These are phyloP conservation scores for Trichoderma sp. DNA, from an alignment of 2,329 filamentous ascomycete genomes.

Conservation along the genomic window DNA sequence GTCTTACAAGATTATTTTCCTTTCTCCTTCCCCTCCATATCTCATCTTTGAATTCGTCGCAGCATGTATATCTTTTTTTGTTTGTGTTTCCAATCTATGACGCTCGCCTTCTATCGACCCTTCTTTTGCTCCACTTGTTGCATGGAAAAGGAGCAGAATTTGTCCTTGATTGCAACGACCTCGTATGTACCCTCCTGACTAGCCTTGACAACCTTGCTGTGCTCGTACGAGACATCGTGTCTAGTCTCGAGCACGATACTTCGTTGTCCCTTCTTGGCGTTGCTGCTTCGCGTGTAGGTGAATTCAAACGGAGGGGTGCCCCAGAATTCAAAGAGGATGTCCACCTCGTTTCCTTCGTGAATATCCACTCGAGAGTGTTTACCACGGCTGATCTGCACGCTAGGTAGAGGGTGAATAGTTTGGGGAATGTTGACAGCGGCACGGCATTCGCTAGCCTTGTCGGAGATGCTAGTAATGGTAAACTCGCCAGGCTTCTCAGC, in stretches of 20 bases:
- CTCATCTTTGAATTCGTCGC: constrained; percentile 6
- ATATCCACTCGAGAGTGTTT: constrained; percentile 81
- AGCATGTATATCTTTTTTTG: constrained; percentile 10
- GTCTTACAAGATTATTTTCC: constrained; percentile 2
- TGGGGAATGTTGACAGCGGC: constrained; percentile 76
- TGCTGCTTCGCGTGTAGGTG: constrained; percentile 89
- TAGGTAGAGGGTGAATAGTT: constrained; percentile 86
- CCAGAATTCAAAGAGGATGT: constrained; percentile 92
- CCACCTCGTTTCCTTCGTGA: constrained; percentile 90
- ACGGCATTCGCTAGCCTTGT: constrained; percentile 84
- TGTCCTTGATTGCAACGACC: constrained; percentile 93
- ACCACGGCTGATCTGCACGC: constrained; percentile 84
- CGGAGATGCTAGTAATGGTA: constrained; percentile 78
- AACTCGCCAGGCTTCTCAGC: constrained; percentile 90
- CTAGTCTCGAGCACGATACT: constrained; percentile 83
- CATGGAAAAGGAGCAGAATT: constrained; percentile 83
- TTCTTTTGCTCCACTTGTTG: constrained; percentile 54
- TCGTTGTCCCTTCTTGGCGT: constrained; percentile 74
- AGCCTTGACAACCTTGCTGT: constrained; percentile 76
- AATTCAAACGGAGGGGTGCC: constrained; percentile 97
- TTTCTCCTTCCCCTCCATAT: constrained; percentile 3
- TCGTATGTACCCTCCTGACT: constrained; percentile 97
- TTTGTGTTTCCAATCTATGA: neutral
- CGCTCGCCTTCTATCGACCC: constrained; percentile 10
- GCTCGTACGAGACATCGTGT: constrained; percentile 79